Evolutionary conservation across 371 early-diverging fungal species (phyloP).

Genomic region (Mortierella sp.): DNA sequence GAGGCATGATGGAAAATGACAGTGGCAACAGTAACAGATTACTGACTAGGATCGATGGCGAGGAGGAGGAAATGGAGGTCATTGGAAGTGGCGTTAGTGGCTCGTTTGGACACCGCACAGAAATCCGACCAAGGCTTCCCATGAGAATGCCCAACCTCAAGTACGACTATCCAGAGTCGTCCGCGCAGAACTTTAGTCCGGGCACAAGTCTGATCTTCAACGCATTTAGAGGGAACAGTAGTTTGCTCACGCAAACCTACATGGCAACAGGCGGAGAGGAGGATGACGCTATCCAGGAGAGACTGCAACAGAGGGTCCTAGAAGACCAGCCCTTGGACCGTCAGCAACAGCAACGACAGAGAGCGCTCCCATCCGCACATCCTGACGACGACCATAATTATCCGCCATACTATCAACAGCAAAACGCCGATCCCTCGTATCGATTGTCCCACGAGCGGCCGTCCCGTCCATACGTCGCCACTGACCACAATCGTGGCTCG

Average conservation of each 20-base stretch:
- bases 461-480: constrained; percentile 1
- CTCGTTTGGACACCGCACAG: constrained; percentile 8
- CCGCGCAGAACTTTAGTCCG: constrained; percentile 43
- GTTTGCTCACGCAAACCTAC: constrained; percentile 21
- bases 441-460: constrained; percentile 1
- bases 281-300: neutral
- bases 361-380: constrained; percentile 1
- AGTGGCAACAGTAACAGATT: neutral
- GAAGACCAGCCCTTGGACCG: constrained; percentile 12
- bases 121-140: constrained; percentile 7
- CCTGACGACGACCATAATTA: neutral
- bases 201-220: constrained; percentile 50
- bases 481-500: neutral
- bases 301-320: neutral
- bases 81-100: constrained; percentile 32
- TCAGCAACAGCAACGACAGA: constrained; percentile 6
- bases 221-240: constrained; percentile 24
- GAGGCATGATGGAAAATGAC: constrained; percentile 13
- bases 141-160: constrained; percentile 41
- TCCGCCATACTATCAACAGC: constrained; percentile 4
- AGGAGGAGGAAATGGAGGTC: constrained; percentile 42
- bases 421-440: constrained; percentile 10
- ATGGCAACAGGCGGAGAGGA: constrained; percentile 5
- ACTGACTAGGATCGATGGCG: constrained; percentile 21
- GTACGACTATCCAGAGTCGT: constrained; percentile 21